phyloP scores from a whole-genome alignment of 2,329 filamentous ascomycete genomes.

The Trichoderma sp. region DNA sequence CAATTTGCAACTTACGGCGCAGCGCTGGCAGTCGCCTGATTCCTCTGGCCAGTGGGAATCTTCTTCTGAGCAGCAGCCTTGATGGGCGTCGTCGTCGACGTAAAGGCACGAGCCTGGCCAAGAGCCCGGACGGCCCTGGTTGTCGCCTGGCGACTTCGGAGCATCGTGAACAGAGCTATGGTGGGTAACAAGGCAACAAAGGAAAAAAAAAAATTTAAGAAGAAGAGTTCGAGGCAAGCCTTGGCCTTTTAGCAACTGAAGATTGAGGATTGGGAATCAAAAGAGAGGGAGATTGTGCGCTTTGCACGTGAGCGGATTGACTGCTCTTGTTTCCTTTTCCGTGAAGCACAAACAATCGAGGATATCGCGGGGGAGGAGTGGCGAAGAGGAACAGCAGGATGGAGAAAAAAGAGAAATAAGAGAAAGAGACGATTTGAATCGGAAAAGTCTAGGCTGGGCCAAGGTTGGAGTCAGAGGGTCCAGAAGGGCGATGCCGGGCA shows the following conservation, averaged over 20 bases:
- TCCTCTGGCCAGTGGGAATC: constrained; percentile 41
- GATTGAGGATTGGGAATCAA: not conserved
- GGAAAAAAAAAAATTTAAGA: not conserved
- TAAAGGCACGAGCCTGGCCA: constrained; percentile 40
- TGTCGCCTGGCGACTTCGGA: constrained; percentile 46
- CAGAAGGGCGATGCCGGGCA: constrained; percentile 7
- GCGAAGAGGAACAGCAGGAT: constrained; percentile 2
- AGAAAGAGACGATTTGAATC: not conserved
- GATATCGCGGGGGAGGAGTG: constrained; percentile 11
- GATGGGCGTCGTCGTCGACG: constrained; percentile 38
- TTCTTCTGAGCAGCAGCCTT: constrained; percentile 40
- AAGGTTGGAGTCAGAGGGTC: constrained; percentile 1
- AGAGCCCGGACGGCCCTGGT: constrained; percentile 46
- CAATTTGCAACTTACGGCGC: constrained; percentile 9
- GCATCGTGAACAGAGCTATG: constrained; percentile 39
- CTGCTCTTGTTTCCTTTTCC: not conserved
- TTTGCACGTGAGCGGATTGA: not conserved
- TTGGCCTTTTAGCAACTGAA: not conserved
- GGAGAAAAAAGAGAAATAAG: constrained; percentile 4
- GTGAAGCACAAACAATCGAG: constrained; percentile 3
- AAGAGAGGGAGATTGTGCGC: not conserved
- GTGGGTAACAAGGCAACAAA: not conserved
- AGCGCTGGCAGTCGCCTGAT: constrained; percentile 46
- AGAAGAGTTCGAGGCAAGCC: not conserved
- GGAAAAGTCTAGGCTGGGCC: not conserved